Conservation (phyloP, 371 early-diverging fungal species). For the Phascolomyces articulosus region DNA sequence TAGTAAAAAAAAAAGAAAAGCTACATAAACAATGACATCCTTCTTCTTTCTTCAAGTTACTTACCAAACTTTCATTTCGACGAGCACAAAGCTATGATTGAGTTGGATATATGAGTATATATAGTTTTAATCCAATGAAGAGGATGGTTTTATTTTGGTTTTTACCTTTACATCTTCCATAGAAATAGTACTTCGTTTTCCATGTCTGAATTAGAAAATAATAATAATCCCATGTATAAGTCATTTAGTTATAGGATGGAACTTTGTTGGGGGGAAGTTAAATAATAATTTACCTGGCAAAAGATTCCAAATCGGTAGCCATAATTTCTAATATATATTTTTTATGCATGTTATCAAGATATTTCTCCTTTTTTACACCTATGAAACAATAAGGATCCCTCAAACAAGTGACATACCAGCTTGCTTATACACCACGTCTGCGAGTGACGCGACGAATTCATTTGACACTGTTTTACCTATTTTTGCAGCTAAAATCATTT, state of each 20-base stretch:
- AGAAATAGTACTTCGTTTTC: conserved; percentile 22
- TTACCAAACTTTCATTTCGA: conserved; percentile 26
- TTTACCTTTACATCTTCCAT: conserved; percentile 33
- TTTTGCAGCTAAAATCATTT: conserved; percentile 8
- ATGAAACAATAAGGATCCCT: too few species aligned
- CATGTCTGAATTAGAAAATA: conserved; percentile 19
- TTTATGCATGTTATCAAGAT: too few species aligned
- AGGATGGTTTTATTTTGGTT: too few species aligned
- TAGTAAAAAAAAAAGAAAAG: not conserved
- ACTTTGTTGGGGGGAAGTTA: too few species aligned
- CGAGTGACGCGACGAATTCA: conserved; percentile 20
- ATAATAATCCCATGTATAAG: too few species aligned
- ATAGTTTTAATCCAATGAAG: too few species aligned
- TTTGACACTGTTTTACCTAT: conserved; percentile 15
- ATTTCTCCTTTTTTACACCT: too few species aligned
- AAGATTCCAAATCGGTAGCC: conserved; percentile 24
- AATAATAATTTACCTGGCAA: conserved; percentile 18
- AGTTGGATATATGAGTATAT: too few species aligned
- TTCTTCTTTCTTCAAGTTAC: not conserved
- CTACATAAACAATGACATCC: not conserved
- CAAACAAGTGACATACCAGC: too few species aligned
- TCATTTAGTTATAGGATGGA: too few species aligned
- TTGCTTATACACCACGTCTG: conserved; percentile 27
- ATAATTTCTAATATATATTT: conserved; percentile 15
- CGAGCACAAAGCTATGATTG: conserved; percentile 29